Conservation (phyloP, 2,329 filamentous ascomycete genomes). For the Chaetomium sp. region DNA sequence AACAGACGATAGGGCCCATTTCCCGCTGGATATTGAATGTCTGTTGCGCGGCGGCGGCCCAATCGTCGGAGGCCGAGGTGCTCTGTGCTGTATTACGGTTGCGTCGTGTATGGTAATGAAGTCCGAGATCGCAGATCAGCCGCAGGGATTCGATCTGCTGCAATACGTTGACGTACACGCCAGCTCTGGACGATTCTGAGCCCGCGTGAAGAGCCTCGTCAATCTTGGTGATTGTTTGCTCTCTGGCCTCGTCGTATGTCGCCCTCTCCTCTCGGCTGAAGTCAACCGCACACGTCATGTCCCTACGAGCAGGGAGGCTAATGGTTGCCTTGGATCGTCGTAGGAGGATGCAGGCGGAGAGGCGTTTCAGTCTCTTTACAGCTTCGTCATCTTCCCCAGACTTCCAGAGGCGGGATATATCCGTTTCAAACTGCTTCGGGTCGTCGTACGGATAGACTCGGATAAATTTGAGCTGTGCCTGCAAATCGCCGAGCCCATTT, state of each 20-base stretch:
- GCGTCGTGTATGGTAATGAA: conserved; percentile 33
- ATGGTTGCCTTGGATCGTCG: conserved; percentile 35
- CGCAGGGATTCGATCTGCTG: conserved; percentile 40
- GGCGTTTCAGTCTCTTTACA: conserved; percentile 33
- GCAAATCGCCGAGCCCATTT: conserved; percentile 38
- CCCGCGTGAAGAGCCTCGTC: conserved; percentile 27
- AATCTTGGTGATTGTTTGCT: conserved; percentile 27
- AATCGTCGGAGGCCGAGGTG: background rate
- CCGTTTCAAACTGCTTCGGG: conserved; percentile 31
- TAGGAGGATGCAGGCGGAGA: conserved; percentile 34
- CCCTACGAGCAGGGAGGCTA: conserved; percentile 31
- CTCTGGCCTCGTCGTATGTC: conserved; percentile 30
- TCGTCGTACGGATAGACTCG: conserved; percentile 36
- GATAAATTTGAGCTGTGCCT: conserved; percentile 38
- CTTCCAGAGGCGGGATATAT: conserved; percentile 36
- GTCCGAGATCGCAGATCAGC: conserved; percentile 41
- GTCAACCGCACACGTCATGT: conserved; percentile 31
- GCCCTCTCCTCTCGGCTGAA: conserved; percentile 32
- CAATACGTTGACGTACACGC: conserved; percentile 35
- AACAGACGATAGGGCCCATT: conserved; percentile 17
- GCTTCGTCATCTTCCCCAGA: conserved; percentile 31
- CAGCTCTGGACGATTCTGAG: background rate
- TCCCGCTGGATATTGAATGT: conserved; percentile 31
- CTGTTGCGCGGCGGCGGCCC: conserved; percentile 26
- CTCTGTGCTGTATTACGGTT: conserved; percentile 1